Base-by-base conservation (phyloP, 805 yeast species). In the Candida parachauliodes region DNA sequence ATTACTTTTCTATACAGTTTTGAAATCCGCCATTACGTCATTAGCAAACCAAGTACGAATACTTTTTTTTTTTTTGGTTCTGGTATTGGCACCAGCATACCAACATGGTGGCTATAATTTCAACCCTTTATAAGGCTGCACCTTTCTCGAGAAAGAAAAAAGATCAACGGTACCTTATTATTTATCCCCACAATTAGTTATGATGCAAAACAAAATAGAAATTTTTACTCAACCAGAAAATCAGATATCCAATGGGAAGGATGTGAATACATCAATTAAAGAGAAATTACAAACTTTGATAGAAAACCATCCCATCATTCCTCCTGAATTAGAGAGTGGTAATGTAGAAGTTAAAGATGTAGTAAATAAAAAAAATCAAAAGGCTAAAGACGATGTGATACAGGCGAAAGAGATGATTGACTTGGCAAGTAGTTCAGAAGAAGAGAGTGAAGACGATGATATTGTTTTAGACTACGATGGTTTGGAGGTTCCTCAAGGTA, bases 401-500 rank as follows among this genome's bases (percentile, higher is more conserved):
- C 16, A 25, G 6, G 28, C 32, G 12, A 34, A 28, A 25, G 29
- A 34, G 22, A 8, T 26, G 9, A 14, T 20, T 3, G 37, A 26
- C 8, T 5, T 21, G 4, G 36, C 31, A 4, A 19, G 30, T 27
- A 29, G 33, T 15, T 30, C 31, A 8, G 28, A 23, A 16, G 38
- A 28, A 23, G 33, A 35, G 4, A 24, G 19, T 4, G 44, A 39
- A 12, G n/a, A n/a, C n/a, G 37, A 38, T 12, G 41, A 31, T 7
- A 28, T 18, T 12, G 41, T 46, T 12, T 44, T 45, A 32, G 70
- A 65, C 36, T 38, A 49, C 11, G 69, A 64, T 32, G 70, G 70
- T 11, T 61, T 63, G 37, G 59, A 47, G 38, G 48, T 65, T 8
- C 70, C 71, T 2, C 43, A 42, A 24, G 70, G 69, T 2, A 65